Evolutionary conservation across 768 basidiomycete species (phyloP), one percentile per base, ranked within the genome.

Genomic region (Psilocybe tampanensis): DNA sequence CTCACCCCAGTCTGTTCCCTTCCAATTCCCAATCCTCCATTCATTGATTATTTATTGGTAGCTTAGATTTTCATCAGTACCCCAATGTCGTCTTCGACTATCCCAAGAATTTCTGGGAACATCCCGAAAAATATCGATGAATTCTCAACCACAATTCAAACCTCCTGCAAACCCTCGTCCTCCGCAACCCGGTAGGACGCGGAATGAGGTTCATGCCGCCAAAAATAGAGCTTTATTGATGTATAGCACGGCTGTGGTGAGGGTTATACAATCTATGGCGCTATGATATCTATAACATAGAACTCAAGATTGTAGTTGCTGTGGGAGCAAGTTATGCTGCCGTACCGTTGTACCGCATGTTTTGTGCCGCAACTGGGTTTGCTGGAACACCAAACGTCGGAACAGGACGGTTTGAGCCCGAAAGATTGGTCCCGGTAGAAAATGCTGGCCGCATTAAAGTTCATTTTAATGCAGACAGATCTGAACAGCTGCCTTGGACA

Each of bases 321-420:
- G 74, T 91, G 3, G 96, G 96, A 15, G 80, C 89, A 22, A 90
- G 95, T n/a, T 99, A 99, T 69, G 97, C 97, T 11, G 92, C 96
- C 34, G 96, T 98, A 0, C 97, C 97, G 0, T 80, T 98, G 15
- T 99, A 99, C 72, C 89, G 97, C 59, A 95, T 96, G 74, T 99
- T 99, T 77, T 99, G 97, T 71, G 90, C 94, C 7, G 93, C 95
- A 13, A 99, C 97, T 3, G 97, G 97, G 8, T 99, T 96, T 67
- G 93, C 90, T 19, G 97, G 97, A 3, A 95, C 94, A 22, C 97
- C 97, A 13, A 86, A 92, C 34, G 92, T 95, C 47, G 86, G 91
- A 24, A 87, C 85, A n/a, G 92, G 88, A 36, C 84, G 88, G 33
- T 95, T 93, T 62, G 87, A 89, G 51, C 83, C 95, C 0, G 91